Evolutionary conservation across 2,329 filamentous ascomycete genomes (phyloP).

Genomic region (Endocalyx cinctus): DNA sequence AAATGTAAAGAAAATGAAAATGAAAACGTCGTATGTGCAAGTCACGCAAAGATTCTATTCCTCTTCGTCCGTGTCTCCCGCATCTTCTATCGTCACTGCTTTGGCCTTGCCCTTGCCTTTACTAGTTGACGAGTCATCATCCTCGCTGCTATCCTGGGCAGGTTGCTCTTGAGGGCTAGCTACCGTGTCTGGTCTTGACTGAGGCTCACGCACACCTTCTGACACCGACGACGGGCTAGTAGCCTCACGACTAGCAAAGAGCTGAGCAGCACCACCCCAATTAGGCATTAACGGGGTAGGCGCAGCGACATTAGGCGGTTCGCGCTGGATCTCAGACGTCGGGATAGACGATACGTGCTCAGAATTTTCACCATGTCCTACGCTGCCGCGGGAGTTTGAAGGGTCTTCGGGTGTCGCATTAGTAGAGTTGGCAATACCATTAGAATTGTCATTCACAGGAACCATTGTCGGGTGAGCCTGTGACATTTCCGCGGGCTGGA

Average conservation of each 20-base stretch:
- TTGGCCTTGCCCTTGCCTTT: slow-evolving; percentile 23
- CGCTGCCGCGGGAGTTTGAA: slow-evolving; percentile 1
- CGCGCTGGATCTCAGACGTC: slow-evolving; percentile 11
- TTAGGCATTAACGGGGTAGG: slow-evolving; percentile 45
- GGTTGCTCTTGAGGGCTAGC: slow-evolving; percentile 4
- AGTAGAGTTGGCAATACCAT: slow-evolving; percentile 3
- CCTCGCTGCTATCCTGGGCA: slow-evolving; percentile 12
- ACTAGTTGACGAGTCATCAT: slow-evolving; percentile 11
- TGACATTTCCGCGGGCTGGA: too few species aligned
- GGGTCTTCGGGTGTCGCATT: slow-evolving; percentile 4
- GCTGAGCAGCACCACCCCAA: slow-evolving; percentile 47
- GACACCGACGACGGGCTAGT: slow-evolving; percentile 9
- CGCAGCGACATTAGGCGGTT: slow-evolving; percentile 36
- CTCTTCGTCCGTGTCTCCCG: slow-evolving; percentile 15
- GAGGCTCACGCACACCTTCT: slow-evolving; percentile 6
- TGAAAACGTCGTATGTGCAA: too few species aligned
- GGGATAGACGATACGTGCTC: slow-evolving; percentile 7
- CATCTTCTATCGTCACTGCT: slow-evolving; percentile 26
- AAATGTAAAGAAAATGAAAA: too few species aligned
- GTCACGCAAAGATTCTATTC: too few species aligned
- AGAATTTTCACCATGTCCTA: slow-evolving; percentile 1
- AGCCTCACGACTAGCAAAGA: slow-evolving; percentile 34
- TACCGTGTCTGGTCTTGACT: slow-evolving; percentile 5
- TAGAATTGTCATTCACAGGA: slow-evolving; percentile 2
- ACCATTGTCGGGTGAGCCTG: too few species aligned